Evolutionary conservation across 75 land plant species (phyloP).

Genomic region (Azolla pinnata): DNA sequence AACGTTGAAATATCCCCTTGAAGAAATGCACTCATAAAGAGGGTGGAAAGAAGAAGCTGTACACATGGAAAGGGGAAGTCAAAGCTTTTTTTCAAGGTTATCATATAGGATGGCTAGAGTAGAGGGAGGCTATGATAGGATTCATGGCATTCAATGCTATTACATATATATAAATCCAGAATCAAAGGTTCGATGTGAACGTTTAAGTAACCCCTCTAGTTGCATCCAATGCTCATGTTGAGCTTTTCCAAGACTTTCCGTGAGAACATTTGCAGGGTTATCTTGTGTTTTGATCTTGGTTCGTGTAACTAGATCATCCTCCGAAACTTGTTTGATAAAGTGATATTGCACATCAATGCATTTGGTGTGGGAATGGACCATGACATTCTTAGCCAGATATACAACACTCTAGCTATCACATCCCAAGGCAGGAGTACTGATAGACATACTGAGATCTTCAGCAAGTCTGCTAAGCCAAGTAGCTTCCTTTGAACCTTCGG

Average conservation of each 20-base stretch:
- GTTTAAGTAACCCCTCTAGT: background rate
- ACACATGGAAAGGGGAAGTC: too few relatives aligned
- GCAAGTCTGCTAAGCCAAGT: slow-evolving; percentile 3
- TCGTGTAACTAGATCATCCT: background rate
- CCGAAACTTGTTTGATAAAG: slow-evolving; percentile 8
- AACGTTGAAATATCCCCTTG: too few relatives aligned
- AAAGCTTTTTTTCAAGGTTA: too few relatives aligned
- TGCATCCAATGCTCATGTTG: slow-evolving; percentile 5
- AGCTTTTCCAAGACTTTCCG: slow-evolving; percentile 3
- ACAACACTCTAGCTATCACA: slow-evolving; percentile 14
- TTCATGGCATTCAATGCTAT: too few relatives aligned
- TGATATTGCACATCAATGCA: slow-evolving; percentile 15
- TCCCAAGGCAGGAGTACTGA: background rate
- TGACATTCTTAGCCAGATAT: slow-evolving; percentile 6
- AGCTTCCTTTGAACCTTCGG: slow-evolving; percentile 8
- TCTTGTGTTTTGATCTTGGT: background rate
- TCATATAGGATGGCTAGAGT: too few relatives aligned
- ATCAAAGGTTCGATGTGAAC: slow-evolving; percentile 4
- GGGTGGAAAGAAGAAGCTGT: too few relatives aligned
- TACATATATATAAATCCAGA: too few relatives aligned
- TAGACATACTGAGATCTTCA: background rate
- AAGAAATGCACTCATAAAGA: too few relatives aligned
- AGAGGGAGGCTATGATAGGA: too few relatives aligned
- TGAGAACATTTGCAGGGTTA: slow-evolving; percentile 7
- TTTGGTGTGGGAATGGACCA: slow-evolving; percentile 8